Conservation (phyloP, 257 asterid species). For the Thymus quinquecostatus region DNA sequence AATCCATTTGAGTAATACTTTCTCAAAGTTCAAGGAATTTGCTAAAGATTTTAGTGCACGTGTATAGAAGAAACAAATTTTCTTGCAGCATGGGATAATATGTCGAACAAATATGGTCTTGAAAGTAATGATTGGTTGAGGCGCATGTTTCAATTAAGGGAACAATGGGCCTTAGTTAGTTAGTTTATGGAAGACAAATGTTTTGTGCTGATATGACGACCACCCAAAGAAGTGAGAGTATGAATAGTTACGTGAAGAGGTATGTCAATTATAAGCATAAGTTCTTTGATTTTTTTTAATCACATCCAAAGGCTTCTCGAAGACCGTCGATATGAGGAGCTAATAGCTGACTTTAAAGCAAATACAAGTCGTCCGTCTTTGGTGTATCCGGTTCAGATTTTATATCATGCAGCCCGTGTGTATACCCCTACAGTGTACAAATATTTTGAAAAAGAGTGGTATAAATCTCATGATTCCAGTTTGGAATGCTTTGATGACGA, state of each 20-base stretch:
- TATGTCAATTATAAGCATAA: too few relatives aligned
- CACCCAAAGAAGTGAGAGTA: too few relatives aligned
- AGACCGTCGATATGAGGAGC: background rate
- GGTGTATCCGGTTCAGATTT: background rate
- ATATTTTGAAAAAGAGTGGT: background rate
- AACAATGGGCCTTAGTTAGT: too few relatives aligned
- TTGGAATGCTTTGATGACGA: background rate
- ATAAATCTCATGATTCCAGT: background rate
- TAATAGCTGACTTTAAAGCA: background rate
- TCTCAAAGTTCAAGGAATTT: background rate
- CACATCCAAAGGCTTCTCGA: background rate
- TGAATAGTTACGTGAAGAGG: background rate
- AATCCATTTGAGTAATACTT: background rate
- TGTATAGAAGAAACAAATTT: background rate
- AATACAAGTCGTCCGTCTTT: background rate
- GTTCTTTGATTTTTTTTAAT: background rate
- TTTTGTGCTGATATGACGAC: too few relatives aligned
- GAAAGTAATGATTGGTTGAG: too few relatives aligned
- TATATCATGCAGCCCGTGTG: background rate
- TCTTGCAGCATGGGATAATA: background rate
- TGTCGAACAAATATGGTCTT: too few relatives aligned
- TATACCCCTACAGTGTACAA: background rate
- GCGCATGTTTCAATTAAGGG: too few relatives aligned
- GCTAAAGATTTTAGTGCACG: background rate
- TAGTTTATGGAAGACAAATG: too few relatives aligned